phyloP scores from a whole-genome alignment of 805 yeast species.

The Clavispora vitiphila region DNA sequence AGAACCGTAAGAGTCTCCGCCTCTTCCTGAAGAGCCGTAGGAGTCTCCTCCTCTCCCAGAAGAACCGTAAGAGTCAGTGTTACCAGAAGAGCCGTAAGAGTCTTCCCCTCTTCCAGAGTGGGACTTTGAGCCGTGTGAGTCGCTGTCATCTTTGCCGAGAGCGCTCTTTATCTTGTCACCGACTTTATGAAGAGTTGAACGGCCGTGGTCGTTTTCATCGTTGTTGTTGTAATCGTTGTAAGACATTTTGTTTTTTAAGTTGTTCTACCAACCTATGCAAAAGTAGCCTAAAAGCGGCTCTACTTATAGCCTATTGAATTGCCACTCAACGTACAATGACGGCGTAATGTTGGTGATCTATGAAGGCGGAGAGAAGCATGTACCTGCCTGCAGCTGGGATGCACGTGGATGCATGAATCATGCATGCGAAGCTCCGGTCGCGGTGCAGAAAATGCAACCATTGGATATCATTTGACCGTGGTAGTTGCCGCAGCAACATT shows the following conservation, averaged over 20 bases:
- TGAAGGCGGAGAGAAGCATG: neutral
- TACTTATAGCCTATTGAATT: neutral
- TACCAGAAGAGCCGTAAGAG: constrained; percentile 16
- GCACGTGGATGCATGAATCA: neutral
- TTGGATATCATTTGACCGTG: too few species aligned
- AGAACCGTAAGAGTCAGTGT: constrained; percentile 11
- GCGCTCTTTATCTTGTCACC: constrained; percentile 12
- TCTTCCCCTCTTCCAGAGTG: constrained; percentile 10
- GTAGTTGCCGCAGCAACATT: too few species aligned
- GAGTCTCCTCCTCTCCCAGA: constrained; percentile 14
- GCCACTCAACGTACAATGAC: neutral
- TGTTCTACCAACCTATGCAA: neutral
- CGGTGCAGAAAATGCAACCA: neutral
- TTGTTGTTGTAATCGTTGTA: constrained; percentile 19
- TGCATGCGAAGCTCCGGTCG: neutral
- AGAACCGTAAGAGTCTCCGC: constrained; percentile 18
- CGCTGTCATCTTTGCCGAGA: constrained; percentile 8
- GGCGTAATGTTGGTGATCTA: neutral
- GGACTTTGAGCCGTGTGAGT: constrained; percentile 4
- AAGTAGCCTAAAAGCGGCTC: neutral
- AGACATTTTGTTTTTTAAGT: constrained; percentile 4
- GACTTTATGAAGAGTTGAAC: constrained; percentile 2
- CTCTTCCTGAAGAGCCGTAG: constrained; percentile 13
- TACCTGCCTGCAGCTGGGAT: neutral
- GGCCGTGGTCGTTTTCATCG: constrained; percentile 12